These are phyloP conservation scores for Flammula alnicola DNA, from an alignment of 1,284 basidiomycete species.

Conservation along the genomic window DNA sequence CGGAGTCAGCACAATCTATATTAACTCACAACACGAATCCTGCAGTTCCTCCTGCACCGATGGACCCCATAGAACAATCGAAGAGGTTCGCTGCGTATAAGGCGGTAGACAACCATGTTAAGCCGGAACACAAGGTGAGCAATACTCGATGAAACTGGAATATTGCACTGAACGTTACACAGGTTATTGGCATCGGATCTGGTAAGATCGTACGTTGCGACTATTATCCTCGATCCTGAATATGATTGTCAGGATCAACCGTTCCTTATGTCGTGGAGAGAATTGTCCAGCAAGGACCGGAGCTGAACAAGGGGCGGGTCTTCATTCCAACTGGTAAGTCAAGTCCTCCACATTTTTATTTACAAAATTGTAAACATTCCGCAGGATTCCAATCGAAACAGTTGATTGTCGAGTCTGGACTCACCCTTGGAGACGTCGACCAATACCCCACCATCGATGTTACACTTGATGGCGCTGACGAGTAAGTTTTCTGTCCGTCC, in stretches of 20 bases:
- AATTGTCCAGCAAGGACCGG: slow-evolving; percentile 84
- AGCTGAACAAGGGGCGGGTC: slow-evolving; percentile 78
- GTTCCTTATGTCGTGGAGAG: slow-evolving; percentile 98
- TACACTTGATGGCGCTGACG: slow-evolving; percentile 97
- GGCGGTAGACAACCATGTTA: slow-evolving; percentile 91
- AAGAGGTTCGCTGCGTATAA: slow-evolving; percentile 94
- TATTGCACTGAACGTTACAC: slow-evolving; percentile 5
- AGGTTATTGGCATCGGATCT: slow-evolving; percentile 92
- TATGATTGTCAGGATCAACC: slow-evolving; percentile 72
- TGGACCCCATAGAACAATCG: slow-evolving; percentile 67
- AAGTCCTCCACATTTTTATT: neutral
- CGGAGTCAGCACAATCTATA: neutral
- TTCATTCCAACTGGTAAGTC: slow-evolving; percentile 87
- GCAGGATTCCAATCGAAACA: slow-evolving; percentile 95
- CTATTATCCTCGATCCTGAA: neutral
- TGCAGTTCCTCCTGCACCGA: slow-evolving; percentile 17
- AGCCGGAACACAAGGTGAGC: slow-evolving; percentile 80
- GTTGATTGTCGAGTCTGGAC: slow-evolving; percentile 83
- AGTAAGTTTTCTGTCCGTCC: slow-evolving; percentile 59
- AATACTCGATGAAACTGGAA: neutral
- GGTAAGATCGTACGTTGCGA: slow-evolving; percentile 49
- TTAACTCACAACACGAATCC: neutral
- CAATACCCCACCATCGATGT: slow-evolving; percentile 92
- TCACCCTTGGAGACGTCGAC: slow-evolving; percentile 91
- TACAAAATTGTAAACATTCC: neutral